Base-by-base conservation (phyloP, 371 early-diverging fungal genomes). In the Quaeritorhiza haematococci region DNA sequence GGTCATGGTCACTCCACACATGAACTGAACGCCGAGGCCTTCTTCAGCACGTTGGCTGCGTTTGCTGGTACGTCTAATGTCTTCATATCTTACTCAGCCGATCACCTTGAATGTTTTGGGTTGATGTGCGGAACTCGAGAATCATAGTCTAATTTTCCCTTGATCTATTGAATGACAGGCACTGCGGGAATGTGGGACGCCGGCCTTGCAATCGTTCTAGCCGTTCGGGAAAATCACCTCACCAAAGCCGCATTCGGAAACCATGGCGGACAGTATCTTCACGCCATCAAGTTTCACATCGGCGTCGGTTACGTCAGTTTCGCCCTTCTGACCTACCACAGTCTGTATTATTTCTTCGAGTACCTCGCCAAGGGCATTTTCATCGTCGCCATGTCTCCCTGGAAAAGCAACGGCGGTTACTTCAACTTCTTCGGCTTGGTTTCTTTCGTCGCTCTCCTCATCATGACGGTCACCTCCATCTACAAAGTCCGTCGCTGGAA, bases 161-260 rank as follows among this genome's bases (percentile, higher is more conserved):
- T 55, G 15, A 55, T 53, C 53, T 26, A 50, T 15, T 24, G 24
- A 23, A 48, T 26, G 8, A 6, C 47, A 58, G 63, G 48, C 33
- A 28, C 15, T 27, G 63, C 63, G 3, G 63, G 63, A 6, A n/a
- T 62, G 42, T 63, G 64, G 64, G 49, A 58, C 27, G 61, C 49
- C n/a, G 61, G 21, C 1, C 4, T 53, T 24, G 38, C 50, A 3
- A 62, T 63, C 51, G 3, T 60, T 19, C 59, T 63, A 32, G 59
- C 33, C 29, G 24, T 58, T 29, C 64, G 64, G 33, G 64, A 63
- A 32, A 63, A 63, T 43, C 52, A 45, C 30, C 23, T 63, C 46
- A 28, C 44, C 49, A 58, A 63, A 33, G 15, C 2, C 33, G 34
- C 38, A 19, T 24, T 55, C 41, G 55, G 61, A 26, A 4, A 63